phyloP scores from a whole-genome alignment of 208 protist genomes.

The Vickermania ingenoplastis region DNA sequence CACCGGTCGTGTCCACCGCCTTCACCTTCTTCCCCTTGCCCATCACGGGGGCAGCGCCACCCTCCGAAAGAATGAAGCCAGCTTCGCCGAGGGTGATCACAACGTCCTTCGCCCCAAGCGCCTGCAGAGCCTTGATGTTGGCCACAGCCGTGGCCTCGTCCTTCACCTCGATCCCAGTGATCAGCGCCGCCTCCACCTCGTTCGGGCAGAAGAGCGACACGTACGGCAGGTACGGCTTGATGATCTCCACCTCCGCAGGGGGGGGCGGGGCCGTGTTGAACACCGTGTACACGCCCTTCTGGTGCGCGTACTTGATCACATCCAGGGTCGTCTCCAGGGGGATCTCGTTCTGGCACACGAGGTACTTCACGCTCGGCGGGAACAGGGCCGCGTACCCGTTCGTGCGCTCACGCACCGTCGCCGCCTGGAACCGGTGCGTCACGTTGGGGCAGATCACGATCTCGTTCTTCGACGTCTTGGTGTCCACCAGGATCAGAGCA shows the following conservation, averaged over 20 bases:
- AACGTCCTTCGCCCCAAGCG: constrained; percentile 57
- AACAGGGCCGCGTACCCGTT: constrained; percentile 53
- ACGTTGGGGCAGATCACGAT: constrained; percentile 91
- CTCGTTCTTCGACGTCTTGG: constrained; percentile 75
- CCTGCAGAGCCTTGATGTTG: constrained; percentile 54
- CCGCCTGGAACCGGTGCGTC: constrained; percentile 49
- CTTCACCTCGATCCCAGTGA: constrained; percentile 69
- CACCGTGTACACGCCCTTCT: constrained; percentile 83
- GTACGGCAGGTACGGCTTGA: constrained; percentile 66
- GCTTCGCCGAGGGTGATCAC: constrained; percentile 85
- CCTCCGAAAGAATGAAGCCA: constrained; percentile 67
- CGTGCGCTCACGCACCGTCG: constrained; percentile 37
- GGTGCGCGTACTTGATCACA: constrained; percentile 64
- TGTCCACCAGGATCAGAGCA: constrained; percentile 89
- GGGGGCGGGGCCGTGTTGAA: constrained; percentile 89
- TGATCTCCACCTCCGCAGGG: constrained; percentile 39
- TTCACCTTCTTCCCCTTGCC: constrained; percentile 53
- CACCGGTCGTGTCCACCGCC: constrained; percentile 90
- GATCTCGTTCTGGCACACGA: constrained; percentile 92
- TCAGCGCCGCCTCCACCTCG: constrained; percentile 83
- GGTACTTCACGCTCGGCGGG: constrained; percentile 35
- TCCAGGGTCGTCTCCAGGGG: constrained; percentile 76
- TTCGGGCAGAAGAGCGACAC: constrained; percentile 90
- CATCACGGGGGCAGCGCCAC: constrained; percentile 27
- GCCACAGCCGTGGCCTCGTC: constrained; percentile 39